These are phyloP conservation scores for Stagonosporopsis vannaccii DNA, from an alignment of 2,329 filamentous ascomycete species.

Conservation along the genomic window DNA sequence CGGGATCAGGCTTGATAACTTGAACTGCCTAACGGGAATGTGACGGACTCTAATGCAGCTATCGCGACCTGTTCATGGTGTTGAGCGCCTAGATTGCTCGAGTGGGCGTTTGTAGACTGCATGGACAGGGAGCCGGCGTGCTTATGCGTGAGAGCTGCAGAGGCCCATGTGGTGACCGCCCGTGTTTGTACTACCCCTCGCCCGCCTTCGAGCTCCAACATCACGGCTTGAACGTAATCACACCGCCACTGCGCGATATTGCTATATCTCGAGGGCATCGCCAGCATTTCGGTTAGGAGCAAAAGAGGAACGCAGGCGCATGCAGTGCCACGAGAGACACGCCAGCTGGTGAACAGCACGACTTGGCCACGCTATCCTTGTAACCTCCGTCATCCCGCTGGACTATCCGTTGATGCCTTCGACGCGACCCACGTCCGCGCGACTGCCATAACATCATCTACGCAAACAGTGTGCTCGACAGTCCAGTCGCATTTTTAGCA, in stretches of 20 bases:
- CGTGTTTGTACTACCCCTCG: constrained; percentile 10
- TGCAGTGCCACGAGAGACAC: constrained; percentile 22
- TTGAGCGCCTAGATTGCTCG: constrained; percentile 15
- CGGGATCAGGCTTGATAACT: constrained; percentile 35
- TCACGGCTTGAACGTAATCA: not conserved
- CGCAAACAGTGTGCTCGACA: not conserved
- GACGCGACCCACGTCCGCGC: constrained; percentile 14
- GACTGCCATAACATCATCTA: constrained; percentile 10
- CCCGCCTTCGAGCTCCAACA: constrained; percentile 8
- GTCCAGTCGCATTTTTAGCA: not conserved
- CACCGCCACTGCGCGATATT: constrained; percentile 15
- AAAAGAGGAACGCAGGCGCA: constrained; percentile 6
- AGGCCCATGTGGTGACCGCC: constrained; percentile 4
- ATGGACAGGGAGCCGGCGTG: constrained; percentile 8
- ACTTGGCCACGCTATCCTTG: constrained; percentile 21
- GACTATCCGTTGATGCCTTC: constrained; percentile 18
- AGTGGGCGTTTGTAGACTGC: constrained; percentile 9
- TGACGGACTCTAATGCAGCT: constrained; percentile 23
- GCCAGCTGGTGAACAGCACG: constrained; percentile 19
- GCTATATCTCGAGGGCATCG: constrained; percentile 4
- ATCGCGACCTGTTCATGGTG: constrained; percentile 8
- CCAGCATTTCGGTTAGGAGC: not conserved
- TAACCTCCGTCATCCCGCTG: constrained; percentile 37
- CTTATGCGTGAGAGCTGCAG: constrained; percentile 21
- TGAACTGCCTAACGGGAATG: constrained; percentile 30